Evolutionary conservation across 441 rosid species (phyloP).

Genomic region (Corymbia citriodora): DNA sequence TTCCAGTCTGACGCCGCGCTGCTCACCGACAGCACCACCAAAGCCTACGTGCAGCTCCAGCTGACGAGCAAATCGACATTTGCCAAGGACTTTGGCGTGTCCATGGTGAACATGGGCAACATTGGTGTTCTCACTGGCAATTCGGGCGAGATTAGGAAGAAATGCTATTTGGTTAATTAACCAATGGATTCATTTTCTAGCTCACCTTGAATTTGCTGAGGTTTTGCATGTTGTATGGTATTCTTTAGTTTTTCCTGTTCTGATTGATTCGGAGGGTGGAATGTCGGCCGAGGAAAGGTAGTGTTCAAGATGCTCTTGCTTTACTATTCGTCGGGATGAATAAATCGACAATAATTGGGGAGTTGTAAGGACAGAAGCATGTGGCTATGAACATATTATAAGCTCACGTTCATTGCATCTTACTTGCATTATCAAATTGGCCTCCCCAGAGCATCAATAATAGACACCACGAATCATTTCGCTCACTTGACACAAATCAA

Average conservation of each 20-base stretch:
- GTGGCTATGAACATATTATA: background rate
- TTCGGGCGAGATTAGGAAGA: constrained; percentile 44
- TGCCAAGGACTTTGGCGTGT: constrained; percentile 32
- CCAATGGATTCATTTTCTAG: background rate
- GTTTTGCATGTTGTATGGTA: background rate
- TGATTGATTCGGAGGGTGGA: background rate
- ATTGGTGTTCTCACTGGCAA: constrained; percentile 37
- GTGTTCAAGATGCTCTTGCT: background rate
- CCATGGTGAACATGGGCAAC: constrained; percentile 46
- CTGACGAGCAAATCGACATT: constrained; percentile 20
- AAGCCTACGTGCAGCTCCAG: constrained; percentile 26
- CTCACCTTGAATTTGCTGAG: background rate
- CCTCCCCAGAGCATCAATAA: background rate
- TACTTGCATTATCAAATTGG: background rate
- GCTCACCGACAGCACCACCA: constrained; percentile 38
- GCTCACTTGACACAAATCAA: background rate
- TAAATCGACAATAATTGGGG: background rate
- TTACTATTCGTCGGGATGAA: background rate
- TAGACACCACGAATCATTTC: background rate
- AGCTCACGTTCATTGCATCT: background rate
- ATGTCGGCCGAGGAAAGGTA: background rate
- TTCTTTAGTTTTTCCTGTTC: background rate
- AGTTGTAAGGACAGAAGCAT: background rate
- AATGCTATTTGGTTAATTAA: constrained; percentile 34
- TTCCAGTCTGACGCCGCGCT: constrained; percentile 58